Base-by-base conservation (phyloP, 2,329 filamentous ascomycete genomes). In the Colletotrichum trifolii region DNA sequence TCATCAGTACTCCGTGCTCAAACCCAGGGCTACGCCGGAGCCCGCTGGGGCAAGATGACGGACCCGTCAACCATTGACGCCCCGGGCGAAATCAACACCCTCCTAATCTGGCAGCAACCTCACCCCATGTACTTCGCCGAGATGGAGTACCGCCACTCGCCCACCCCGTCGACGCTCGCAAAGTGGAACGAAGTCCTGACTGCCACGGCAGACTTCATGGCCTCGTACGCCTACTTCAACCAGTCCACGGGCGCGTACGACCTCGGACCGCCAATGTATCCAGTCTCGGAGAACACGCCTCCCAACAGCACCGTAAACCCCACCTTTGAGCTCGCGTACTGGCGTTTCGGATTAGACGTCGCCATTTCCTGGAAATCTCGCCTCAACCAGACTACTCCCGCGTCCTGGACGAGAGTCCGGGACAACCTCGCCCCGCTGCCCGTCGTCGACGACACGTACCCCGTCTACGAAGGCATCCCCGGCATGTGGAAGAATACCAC, bases 31-130 rank as follows among this genome's bases (percentile, higher is more conserved):
- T 83, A 82, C 71, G 66, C 71, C 6, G 80, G 81, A 38, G 81
- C 81, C 7, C 75, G 80, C 25, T 78, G 69, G 82, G 83, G 67
- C 48, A 85, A 74, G 57, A 75, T 75, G 73, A 73, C 72, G 1
- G 72, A 79, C 70, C 83, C 85, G 0, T 82, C 79, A 0, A 84
- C 85, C 34, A 77, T 83, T 10, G 84, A 81, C 50, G 83, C 85
- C 2, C 86, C 87, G 1, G 87, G 87, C 2, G 83, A 86, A 67
- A 88, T 89, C 71, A 89, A 89, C 71, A 83, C 81, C 9, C 75
- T 89, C 2, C 75, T 89, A 3, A 84, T 88, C 61, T 89, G 87
- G 87, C 87, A 89, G 69, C 87, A 88, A 69, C 86, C 85, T 8
- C 87, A 89, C 71, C 79, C 83, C 0, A 84, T 88, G 78, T 86